phyloP scores from a whole-genome alignment of 2,329 filamentous ascomycete genomes.

The Neonectria coccinea region DNA sequence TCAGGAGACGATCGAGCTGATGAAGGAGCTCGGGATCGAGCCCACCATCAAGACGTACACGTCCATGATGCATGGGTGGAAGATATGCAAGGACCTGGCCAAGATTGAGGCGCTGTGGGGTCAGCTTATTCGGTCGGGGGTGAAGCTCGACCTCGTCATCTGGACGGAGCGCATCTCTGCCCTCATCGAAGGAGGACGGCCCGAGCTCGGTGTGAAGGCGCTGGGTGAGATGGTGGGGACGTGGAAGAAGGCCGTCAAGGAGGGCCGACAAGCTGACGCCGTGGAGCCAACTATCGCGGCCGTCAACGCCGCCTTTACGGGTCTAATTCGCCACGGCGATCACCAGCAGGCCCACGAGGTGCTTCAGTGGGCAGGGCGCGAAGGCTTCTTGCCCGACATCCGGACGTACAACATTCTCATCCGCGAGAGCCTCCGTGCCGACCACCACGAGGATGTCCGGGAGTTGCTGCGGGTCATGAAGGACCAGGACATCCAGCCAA shows the following conservation, averaged over 20 bases:
- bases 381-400: constrained; percentile 67
- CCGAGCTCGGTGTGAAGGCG: constrained; percentile 69
- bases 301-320: constrained; percentile 78
- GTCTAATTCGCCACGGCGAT: constrained; percentile 65
- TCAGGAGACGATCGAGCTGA: constrained; percentile 56
- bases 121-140: constrained; percentile 67
- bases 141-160: constrained; percentile 71
- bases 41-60: constrained; percentile 77
- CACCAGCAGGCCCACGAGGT: constrained; percentile 63
- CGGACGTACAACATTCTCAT: constrained; percentile 78
- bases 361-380: constrained; percentile 68
- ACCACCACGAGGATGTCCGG: constrained; percentile 60
- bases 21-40: constrained; percentile 61
- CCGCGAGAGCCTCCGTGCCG: constrained; percentile 65
- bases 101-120: constrained; percentile 76
- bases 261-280: constrained; percentile 46
- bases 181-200: constrained; percentile 67
- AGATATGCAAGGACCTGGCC: constrained; percentile 66
- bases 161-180: constrained; percentile 80
- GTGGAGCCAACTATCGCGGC: constrained; percentile 72
- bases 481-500: constrained; percentile 63
- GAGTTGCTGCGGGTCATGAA: constrained; percentile 71
- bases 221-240: constrained; percentile 73
- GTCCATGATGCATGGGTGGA: constrained; percentile 78
- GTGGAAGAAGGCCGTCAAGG: constrained; percentile 63